Evolutionary conservation across 495 filamentous ascomycete species (phyloP).

Genomic region (Penicillium crystallinum): DNA sequence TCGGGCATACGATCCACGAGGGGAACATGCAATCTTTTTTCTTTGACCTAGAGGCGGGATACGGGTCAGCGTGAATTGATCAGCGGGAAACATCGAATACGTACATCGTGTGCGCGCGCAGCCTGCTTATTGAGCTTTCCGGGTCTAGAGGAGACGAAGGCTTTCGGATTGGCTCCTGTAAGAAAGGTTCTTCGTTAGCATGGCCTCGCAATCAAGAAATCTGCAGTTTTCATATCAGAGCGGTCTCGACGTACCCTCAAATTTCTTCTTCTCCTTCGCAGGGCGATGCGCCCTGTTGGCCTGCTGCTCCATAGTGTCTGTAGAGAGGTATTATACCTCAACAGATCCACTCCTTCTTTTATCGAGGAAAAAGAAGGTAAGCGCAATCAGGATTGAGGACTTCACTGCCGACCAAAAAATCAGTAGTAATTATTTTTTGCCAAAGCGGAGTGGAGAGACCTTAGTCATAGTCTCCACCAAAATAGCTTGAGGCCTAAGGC

Average conservation of each 20-base stretch:
- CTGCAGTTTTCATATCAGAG: conserved; percentile 11
- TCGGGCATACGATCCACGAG: conserved; percentile 92
- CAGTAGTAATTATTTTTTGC: conserved; percentile 4
- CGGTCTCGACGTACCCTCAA: conserved; percentile 39
- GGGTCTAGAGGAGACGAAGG: conserved; percentile 80
- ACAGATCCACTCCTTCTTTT: conserved; percentile 18
- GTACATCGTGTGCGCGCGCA: conserved; percentile 85
- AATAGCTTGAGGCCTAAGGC: neutral
- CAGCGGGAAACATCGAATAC: conserved; percentile 12
- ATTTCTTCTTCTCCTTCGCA: conserved; percentile 87
- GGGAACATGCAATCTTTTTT: conserved; percentile 93
- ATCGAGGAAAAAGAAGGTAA: conserved; percentile 11
- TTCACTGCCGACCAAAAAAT: conserved; percentile 26
- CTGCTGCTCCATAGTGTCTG: conserved; percentile 68
- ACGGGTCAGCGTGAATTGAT: conserved; percentile 15
- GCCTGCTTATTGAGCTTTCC: conserved; percentile 80
- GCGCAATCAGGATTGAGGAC: conserved; percentile 5
- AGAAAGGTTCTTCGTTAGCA: conserved; percentile 11
- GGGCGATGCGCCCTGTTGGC: conserved; percentile 80
- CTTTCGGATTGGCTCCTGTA: conserved; percentile 80
- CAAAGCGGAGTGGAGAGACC: conserved; percentile 2
- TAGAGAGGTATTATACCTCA: conserved; percentile 32
- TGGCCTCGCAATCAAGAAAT: conserved; percentile 3
- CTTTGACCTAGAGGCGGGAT: conserved; percentile 61
- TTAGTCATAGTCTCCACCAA: neutral